A percentile compares a stretch with the other conserved stretches of the same genome.
Evolutionary conservation across 2,329 filamentous ascomycete species (phyloP).

Genomic region (Diplodia mutila): DNA sequence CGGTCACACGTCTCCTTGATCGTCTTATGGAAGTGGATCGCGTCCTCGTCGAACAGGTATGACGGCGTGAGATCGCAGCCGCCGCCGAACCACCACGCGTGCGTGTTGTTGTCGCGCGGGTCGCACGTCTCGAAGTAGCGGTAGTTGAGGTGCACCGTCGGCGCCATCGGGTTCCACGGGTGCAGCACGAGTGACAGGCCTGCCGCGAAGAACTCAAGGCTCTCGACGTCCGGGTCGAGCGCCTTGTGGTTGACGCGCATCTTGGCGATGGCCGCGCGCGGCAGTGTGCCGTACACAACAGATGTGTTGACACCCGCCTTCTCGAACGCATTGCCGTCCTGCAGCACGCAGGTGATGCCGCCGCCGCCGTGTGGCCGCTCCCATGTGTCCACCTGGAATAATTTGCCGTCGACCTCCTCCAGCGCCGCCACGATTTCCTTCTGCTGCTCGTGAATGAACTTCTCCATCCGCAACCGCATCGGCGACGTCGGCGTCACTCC

Average conservation of each 20-base stretch:
- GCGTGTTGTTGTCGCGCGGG: slow-evolving; percentile 70
- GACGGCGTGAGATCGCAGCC: slow-evolving; percentile 90
- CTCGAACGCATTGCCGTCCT: slow-evolving; percentile 96
- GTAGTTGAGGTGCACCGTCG: slow-evolving; percentile 97
- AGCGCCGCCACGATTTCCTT: slow-evolving; percentile 82
- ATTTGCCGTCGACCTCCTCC: slow-evolving; percentile 78
- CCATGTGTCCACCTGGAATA: slow-evolving; percentile 87
- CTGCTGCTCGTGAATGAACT: slow-evolving; percentile 92
- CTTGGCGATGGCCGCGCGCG: slow-evolving; percentile 82
- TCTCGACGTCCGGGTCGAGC: slow-evolving; percentile 76
- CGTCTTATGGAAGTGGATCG: slow-evolving; percentile 91
- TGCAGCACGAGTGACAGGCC: slow-evolving; percentile 93
- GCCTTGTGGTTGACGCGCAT: slow-evolving; percentile 94
- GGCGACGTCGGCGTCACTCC: slow-evolving; percentile 77
- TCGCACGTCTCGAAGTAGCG: slow-evolving; percentile 97
- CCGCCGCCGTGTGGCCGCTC: slow-evolving; percentile 84
- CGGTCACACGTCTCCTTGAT: slow-evolving; percentile 92
- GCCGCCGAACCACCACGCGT: slow-evolving; percentile 98
- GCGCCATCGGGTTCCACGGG: slow-evolving; percentile 93
- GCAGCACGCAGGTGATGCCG: slow-evolving; percentile 90
- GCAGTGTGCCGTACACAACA: slow-evolving; percentile 89
- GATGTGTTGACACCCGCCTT: slow-evolving; percentile 96
- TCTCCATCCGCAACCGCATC: slow-evolving; percentile 97
- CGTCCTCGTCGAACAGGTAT: slow-evolving; percentile 97
- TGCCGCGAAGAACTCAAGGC: slow-evolving; percentile 91